These are phyloP conservation scores for Brassica rapa DNA, from an alignment of 345 rosid genomes.

Conservation along the genomic window DNA sequence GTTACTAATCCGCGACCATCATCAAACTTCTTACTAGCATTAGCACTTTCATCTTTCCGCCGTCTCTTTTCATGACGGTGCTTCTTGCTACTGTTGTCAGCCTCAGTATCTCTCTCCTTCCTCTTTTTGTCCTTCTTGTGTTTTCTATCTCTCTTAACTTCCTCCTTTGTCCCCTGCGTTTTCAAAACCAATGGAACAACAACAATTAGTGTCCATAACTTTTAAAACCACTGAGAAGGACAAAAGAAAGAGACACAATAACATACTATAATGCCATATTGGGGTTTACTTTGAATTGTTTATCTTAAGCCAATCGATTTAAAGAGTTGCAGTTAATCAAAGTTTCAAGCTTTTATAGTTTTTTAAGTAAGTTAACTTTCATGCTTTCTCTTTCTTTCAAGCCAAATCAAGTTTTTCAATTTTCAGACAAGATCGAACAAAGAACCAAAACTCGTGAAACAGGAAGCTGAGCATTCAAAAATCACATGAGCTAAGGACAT, in stretches of 20 bases:
- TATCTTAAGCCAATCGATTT: neutral
- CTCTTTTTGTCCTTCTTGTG: slow-evolving; percentile 22
- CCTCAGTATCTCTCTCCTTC: slow-evolving; percentile 39
- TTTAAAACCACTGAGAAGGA: neutral
- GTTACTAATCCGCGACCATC: slow-evolving; percentile 37
- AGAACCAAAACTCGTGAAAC: neutral
- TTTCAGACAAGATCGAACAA: neutral
- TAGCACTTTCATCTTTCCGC: slow-evolving; percentile 22
- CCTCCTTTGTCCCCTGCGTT: slow-evolving; percentile 48
- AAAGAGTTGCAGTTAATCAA: neutral
- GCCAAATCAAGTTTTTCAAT: neutral
- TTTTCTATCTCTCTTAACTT: slow-evolving; percentile 34
- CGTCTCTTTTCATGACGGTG: slow-evolving; percentile 26
- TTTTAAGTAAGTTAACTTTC: neutral
- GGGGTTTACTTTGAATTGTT: neutral
- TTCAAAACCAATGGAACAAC: slow-evolving; percentile 33
- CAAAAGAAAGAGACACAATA: neutral
- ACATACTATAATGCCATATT: neutral
- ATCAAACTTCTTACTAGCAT: slow-evolving; percentile 39
- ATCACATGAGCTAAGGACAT: slow-evolving; percentile 36
- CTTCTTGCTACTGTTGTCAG: slow-evolving; percentile 26
- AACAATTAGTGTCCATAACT: slow-evolving; percentile 23
- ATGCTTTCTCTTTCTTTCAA: neutral
- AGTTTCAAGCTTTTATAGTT: neutral
- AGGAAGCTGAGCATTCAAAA: slow-evolving; percentile 43